These are phyloP conservation scores for Perkinsus olseni DNA, from an alignment of 169 alveolate genomes.

Conservation along the genomic window DNA sequence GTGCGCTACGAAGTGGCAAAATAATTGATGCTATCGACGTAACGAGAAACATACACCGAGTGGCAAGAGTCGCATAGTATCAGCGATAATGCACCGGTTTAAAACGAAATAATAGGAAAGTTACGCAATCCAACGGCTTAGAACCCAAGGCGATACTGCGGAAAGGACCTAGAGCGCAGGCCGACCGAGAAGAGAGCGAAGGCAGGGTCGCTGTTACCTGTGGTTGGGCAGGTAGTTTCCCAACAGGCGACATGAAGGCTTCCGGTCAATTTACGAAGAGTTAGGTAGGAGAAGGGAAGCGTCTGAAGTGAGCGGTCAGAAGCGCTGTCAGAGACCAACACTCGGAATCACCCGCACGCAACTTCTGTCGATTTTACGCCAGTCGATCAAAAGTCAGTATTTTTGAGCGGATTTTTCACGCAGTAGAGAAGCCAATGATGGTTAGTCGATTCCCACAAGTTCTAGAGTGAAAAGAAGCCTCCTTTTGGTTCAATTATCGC, in stretches of 20 bases:
- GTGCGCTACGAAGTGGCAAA: background rate
- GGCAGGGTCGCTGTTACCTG: background rate
- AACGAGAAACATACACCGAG: background rate
- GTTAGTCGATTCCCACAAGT: background rate
- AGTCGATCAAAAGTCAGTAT: background rate
- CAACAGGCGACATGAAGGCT: background rate
- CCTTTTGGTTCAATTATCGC: no score
- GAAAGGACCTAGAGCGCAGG: no score
- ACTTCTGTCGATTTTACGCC: background rate
- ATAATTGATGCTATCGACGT: background rate
- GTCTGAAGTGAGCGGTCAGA: background rate
- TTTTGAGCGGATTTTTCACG: background rate
- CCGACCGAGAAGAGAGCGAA: no score
- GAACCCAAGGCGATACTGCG: background rate
- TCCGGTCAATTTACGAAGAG: background rate
- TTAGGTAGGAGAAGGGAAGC: background rate
- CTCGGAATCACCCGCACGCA: background rate
- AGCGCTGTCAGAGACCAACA: background rate
- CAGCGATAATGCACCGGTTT: background rate
- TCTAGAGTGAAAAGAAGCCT: no score
- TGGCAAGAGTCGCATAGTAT: background rate
- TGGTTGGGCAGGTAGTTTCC: background rate
- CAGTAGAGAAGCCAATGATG: background rate
- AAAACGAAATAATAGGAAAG: background rate
- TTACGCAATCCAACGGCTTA: background rate